phyloP scores from a whole-genome alignment of 2,329 filamentous ascomycete species.

The Verticillium nubilum region DNA sequence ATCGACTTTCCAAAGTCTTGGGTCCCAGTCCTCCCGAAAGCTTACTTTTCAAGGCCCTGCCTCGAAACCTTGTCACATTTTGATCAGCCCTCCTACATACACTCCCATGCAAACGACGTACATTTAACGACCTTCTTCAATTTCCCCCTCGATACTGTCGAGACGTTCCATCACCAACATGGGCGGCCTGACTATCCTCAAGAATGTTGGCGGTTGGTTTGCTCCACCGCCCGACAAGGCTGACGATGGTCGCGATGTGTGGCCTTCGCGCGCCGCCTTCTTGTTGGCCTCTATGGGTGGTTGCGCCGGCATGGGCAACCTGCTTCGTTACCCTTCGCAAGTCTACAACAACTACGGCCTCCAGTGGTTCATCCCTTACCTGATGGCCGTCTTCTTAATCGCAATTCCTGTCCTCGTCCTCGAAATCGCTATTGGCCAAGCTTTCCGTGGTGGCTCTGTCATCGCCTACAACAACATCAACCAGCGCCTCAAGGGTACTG shows the following conservation, averaged over 20 bases:
- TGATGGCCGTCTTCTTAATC: slow-evolving; percentile 48
- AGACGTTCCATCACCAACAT: not conserved
- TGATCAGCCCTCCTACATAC: not conserved
- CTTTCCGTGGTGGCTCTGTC: slow-evolving; percentile 49
- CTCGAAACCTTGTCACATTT: not conserved
- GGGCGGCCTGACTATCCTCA: slow-evolving; percentile 1
- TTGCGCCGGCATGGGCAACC: slow-evolving; percentile 52
- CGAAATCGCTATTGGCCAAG: slow-evolving; percentile 65
- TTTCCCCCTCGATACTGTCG: not conserved
- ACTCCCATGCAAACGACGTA: not conserved
- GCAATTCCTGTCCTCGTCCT: slow-evolving; percentile 51
- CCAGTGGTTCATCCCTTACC: slow-evolving; percentile 56
- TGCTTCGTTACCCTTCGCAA: slow-evolving; percentile 51
- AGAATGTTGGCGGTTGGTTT: slow-evolving; percentile 24
- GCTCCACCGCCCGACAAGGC: slow-evolving; percentile 29
- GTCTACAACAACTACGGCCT: slow-evolving; percentile 56
- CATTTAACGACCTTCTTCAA: not conserved
- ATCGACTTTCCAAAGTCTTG: not conserved
- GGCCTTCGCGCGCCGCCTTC: slow-evolving; percentile 49
- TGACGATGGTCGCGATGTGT: slow-evolving; percentile 43
- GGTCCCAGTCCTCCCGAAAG: not conserved
- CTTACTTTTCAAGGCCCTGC: not conserved
- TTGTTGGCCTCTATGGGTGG: slow-evolving; percentile 54
- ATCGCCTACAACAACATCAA: slow-evolving; percentile 50
- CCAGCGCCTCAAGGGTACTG: slow-evolving; percentile 46